A percentile compares a stretch with the other conserved stretches of the same genome.
These are phyloP conservation scores for Carex arenaria DNA, from an alignment of 202 grass and related monocot species.

Conservation along the genomic window DNA sequence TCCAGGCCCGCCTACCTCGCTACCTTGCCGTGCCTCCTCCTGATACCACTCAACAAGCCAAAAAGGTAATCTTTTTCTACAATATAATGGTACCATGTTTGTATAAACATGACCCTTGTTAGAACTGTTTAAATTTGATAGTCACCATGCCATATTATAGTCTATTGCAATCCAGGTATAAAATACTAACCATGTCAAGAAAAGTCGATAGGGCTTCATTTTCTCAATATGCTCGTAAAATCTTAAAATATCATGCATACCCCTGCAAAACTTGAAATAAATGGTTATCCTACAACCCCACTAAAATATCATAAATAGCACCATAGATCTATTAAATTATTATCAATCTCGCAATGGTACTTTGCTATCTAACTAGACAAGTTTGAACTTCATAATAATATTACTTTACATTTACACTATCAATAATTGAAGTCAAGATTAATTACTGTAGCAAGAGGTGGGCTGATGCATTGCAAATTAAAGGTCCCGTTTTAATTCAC, in stretches of 20 bases:
- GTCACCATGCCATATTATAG: not conserved
- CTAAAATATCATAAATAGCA: not conserved
- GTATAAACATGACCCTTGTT: not conserved
- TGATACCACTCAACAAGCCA: constrained; percentile 79
- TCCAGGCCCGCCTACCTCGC: constrained; percentile 63
- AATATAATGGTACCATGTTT: not conserved
- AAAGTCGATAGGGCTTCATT: not conserved
- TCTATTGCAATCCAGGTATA: not conserved
- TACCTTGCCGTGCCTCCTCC: constrained; percentile 91
- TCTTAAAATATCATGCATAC: not conserved
- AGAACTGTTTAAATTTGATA: not conserved
- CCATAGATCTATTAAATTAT: not conserved
- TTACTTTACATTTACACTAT: not conserved
- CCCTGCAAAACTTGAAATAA: not conserved
- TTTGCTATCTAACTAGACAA: not conserved
- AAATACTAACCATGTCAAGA: not conserved
- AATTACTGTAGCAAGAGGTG: not conserved
- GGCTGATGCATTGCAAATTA: no score
- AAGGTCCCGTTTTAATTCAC: no score
- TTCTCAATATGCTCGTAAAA: not conserved
- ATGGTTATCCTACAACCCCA: not conserved
- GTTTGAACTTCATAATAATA: not conserved
- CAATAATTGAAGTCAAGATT: not conserved
- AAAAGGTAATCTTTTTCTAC: constrained; percentile 45
- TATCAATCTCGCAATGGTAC: not conserved